Conservation (phyloP, 805 yeast genomes). For the Cyberlindnera maritima region DNA sequence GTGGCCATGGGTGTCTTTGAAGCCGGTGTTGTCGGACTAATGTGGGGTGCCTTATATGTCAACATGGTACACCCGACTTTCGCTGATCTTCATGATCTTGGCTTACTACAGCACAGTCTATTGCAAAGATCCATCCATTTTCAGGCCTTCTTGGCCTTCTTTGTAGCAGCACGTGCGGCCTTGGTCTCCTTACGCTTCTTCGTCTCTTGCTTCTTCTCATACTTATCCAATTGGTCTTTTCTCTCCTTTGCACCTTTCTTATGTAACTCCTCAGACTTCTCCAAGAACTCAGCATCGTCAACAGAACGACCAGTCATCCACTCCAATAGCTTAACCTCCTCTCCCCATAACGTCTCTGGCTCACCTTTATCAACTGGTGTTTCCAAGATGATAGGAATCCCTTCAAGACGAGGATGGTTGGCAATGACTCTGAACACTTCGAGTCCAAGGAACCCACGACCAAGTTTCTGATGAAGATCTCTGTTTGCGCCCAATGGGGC, state of each 20-base stretch:
- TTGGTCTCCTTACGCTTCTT: slow-evolving; percentile 11
- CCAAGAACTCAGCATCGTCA: slow-evolving; percentile 55
- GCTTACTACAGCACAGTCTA: too few relatives aligned
- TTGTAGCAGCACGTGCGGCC: slow-evolving; percentile 4
- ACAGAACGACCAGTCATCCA: slow-evolving; percentile 63
- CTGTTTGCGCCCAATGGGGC: slow-evolving; percentile 88
- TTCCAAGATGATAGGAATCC: slow-evolving; percentile 80
- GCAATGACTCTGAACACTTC: slow-evolving; percentile 80
- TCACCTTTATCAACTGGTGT: slow-evolving; percentile 70
- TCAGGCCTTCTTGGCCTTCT: slow-evolving; percentile 8
- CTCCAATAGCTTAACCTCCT: slow-evolving; percentile 78
- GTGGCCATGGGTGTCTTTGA: too few relatives aligned
- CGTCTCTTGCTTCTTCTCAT: slow-evolving; percentile 13
- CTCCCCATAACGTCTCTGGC: slow-evolving; percentile 60
- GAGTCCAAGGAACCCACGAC: slow-evolving; percentile 84
- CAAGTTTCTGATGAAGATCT: slow-evolving; percentile 88
- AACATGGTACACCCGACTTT: too few relatives aligned
- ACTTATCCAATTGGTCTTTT: slow-evolving; percentile 14
- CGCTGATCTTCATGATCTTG: too few relatives aligned
- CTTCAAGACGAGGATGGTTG: slow-evolving; percentile 57
- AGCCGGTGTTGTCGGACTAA: too few relatives aligned
- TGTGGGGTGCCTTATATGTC: too few relatives aligned
- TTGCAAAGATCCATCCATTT: too few relatives aligned
- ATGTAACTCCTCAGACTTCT: slow-evolving; percentile 47
- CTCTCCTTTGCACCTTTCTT: slow-evolving; percentile 67